Conservation (phyloP, 1,284 basidiomycete genomes). For the Sporisorium scitamineum region DNA sequence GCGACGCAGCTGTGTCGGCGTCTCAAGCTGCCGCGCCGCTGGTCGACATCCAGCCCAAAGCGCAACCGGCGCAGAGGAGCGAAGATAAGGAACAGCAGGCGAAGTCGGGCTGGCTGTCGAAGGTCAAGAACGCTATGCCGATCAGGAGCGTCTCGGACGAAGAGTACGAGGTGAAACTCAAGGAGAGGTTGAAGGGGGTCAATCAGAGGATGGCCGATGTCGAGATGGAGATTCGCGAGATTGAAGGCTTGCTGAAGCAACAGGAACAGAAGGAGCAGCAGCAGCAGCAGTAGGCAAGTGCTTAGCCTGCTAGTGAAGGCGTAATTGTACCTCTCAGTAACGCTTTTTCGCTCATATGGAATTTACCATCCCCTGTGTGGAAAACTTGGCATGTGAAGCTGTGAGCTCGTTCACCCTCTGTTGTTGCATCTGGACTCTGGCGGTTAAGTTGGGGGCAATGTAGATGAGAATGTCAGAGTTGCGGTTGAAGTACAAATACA, state of each 20-base stretch:
- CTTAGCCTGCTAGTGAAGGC: background rate
- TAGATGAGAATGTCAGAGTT: background rate
- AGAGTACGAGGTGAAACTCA: constrained; percentile 50
- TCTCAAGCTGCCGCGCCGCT: constrained; percentile 14
- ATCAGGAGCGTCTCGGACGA: constrained; percentile 51
- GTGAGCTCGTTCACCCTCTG: background rate
- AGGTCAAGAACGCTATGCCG: constrained; percentile 36
- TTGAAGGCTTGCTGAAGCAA: constrained; percentile 30
- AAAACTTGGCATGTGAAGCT: background rate
- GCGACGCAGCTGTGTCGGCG: constrained; percentile 9
- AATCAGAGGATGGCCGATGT: constrained; percentile 44
- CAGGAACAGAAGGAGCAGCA: constrained; percentile 1
- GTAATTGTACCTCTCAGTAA: background rate
- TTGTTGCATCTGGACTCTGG: too few species aligned
- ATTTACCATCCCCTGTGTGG: background rate
- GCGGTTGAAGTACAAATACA: constrained; percentile 31
- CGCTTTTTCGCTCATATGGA: background rate
- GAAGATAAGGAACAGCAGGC: background rate
- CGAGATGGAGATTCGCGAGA: constrained; percentile 39
- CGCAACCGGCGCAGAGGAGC: background rate
- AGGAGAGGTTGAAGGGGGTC: constrained; percentile 28
- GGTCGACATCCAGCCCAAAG: constrained; percentile 11
- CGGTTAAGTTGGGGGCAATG: background rate
- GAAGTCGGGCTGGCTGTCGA: constrained; percentile 18
- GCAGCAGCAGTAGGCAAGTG: background rate